These are phyloP conservation scores for Vitis rotundifolia DNA, from an alignment of 164 flowering plant genomes.

Conservation along the genomic window DNA sequence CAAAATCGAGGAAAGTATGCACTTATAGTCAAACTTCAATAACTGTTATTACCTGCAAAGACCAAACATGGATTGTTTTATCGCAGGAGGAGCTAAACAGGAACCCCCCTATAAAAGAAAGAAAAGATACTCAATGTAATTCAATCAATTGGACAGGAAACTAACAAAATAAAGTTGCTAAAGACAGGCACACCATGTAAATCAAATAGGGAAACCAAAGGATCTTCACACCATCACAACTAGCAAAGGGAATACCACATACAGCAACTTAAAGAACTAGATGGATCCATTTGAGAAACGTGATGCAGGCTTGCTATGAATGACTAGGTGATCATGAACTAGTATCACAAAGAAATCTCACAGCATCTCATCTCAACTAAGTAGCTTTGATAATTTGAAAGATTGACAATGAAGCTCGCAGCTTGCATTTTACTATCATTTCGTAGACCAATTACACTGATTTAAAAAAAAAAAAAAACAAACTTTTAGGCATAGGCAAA, in stretches of 20 bases:
- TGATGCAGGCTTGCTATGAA: background rate
- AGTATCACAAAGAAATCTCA: background rate
- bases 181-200: background rate
- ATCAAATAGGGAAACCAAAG: background rate
- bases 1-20: background rate
- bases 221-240: too few relatives aligned
- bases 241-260: too few relatives aligned
- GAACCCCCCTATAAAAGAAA: slow-evolving; percentile 64
- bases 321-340: background rate
- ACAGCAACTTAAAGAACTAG: background rate
- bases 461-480: too few relatives aligned
- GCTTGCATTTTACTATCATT: background rate
- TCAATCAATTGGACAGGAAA: background rate
- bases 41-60: slow-evolving; percentile 59
- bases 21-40: background rate
- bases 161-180: background rate
- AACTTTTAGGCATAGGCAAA: too few relatives aligned
- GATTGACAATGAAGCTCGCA: background rate
- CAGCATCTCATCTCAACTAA: background rate
- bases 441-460: background rate
- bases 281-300: background rate
- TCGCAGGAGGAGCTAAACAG: slow-evolving; percentile 90
- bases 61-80: slow-evolving; percentile 79
- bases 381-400: background rate
- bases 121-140: slow-evolving; percentile 8